These are phyloP conservation scores for Penicillium hesseltinei DNA, from an alignment of 2,329 filamentous ascomycete genomes.

Conservation along the genomic window DNA sequence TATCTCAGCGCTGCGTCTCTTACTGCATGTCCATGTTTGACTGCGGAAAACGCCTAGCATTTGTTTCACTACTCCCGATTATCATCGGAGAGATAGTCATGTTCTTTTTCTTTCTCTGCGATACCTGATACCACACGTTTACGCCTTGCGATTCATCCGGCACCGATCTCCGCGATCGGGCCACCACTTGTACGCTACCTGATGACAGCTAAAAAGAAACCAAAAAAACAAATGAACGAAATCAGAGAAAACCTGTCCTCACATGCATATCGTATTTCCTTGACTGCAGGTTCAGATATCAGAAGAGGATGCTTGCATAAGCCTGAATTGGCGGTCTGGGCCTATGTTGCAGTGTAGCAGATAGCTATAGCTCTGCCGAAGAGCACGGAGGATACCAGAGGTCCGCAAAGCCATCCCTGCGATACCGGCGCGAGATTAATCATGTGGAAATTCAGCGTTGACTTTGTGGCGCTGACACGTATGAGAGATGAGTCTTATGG, in stretches of 20 bases:
- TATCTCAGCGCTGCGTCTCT: slow-evolving; percentile 15
- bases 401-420: slow-evolving; percentile 14
- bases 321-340: slow-evolving; percentile 23
- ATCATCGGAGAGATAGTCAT: slow-evolving; percentile 7
- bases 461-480: slow-evolving; percentile 29
- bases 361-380: slow-evolving; percentile 8
- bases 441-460: slow-evolving; percentile 12
- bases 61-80: slow-evolving; percentile 7
- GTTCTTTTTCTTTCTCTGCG: slow-evolving; percentile 12
- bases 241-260: slow-evolving; percentile 2
- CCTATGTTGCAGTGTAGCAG: not conserved
- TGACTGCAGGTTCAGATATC: slow-evolving; percentile 2
- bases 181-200: slow-evolving; percentile 24
- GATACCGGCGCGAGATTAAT: slow-evolving; percentile 14
- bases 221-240: slow-evolving; percentile 14
- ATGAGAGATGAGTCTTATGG: slow-evolving; percentile 7
- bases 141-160: slow-evolving; percentile 6
- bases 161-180: slow-evolving; percentile 1
- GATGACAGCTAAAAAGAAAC: slow-evolving; percentile 7
- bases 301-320: slow-evolving; percentile 13
- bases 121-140: slow-evolving; percentile 34
- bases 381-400: slow-evolving; percentile 2
- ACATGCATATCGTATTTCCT: slow-evolving; percentile 6
- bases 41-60: slow-evolving; percentile 21
- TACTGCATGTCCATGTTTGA: slow-evolving; percentile 11